These are phyloP conservation scores for Corrigiola litoralis DNA, from an alignment of 179 eudicot genomes.

Conservation along the genomic window DNA sequence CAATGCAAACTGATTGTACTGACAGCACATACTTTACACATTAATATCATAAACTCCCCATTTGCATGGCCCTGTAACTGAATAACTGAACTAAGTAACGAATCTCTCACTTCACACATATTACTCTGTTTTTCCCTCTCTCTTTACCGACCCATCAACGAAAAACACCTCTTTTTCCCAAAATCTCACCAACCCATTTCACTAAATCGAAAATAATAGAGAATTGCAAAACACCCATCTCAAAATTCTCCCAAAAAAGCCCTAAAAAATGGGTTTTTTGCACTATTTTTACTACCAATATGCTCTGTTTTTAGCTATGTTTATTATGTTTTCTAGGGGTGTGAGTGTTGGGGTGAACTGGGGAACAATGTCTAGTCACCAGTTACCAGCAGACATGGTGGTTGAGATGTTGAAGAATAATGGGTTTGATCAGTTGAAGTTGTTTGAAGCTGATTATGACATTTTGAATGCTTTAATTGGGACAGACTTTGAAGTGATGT, in stretches of 20 bases:
- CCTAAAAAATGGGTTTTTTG: constrained; percentile 2
- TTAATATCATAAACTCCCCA: neutral
- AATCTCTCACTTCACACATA: constrained; percentile 20
- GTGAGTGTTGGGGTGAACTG: constrained; percentile 79
- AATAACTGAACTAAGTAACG: constrained; percentile 42
- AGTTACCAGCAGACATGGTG: constrained; percentile 56
- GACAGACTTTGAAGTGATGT: constrained; percentile 68
- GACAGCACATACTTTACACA: constrained; percentile 13
- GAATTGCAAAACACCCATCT: constrained; percentile 25
- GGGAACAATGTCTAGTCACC: constrained; percentile 88
- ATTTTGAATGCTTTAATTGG: constrained; percentile 65
- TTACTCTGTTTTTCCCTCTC: constrained; percentile 8
- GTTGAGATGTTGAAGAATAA: constrained; percentile 74
- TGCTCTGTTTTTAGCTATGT: constrained; percentile 18
- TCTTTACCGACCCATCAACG: neutral
- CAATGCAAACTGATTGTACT: constrained; percentile 1
- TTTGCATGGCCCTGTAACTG: constrained; percentile 34
- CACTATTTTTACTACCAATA: neutral
- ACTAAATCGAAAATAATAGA: neutral
- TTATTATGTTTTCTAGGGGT: constrained; percentile 10
- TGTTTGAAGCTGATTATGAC: constrained; percentile 72
- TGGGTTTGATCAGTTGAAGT: constrained; percentile 77
- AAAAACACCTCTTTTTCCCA: neutral
- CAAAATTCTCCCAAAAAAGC: constrained; percentile 18
- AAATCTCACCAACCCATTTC: constrained; percentile 24